Conservation (phyloP, 2,329 filamentous ascomycete species). For the Neonectria punicea region DNA sequence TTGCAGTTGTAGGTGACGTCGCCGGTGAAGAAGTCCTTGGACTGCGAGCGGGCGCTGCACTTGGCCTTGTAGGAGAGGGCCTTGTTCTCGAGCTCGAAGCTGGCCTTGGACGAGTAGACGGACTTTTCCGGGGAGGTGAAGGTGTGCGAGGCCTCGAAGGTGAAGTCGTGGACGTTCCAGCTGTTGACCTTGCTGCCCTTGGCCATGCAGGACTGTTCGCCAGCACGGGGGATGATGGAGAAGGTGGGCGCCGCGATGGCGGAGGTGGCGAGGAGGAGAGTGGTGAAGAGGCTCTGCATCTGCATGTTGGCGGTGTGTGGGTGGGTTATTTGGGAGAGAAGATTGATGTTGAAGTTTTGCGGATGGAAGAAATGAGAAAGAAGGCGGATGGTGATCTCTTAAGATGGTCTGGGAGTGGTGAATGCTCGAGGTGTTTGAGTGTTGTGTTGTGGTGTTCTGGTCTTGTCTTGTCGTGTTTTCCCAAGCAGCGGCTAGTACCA, state of each 20-base stretch:
- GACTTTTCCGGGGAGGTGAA: constrained; percentile 62
- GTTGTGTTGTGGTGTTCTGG: constrained; percentile 1
- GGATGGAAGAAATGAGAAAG: constrained; percentile 6
- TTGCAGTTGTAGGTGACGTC: constrained; percentile 56
- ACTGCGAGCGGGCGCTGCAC: constrained; percentile 56
- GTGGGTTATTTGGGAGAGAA: background rate
- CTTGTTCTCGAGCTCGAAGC: constrained; percentile 61
- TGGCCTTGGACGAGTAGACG: constrained; percentile 56
- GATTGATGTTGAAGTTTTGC: background rate
- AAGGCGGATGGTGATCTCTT: constrained; percentile 32
- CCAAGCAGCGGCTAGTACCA: constrained; percentile 11
- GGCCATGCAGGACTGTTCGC: constrained; percentile 37
- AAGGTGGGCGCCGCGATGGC: constrained; percentile 41
- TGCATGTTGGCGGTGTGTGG: constrained; percentile 36
- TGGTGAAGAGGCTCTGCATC: constrained; percentile 31
- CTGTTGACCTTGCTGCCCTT: constrained; percentile 35
- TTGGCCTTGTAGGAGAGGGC: constrained; percentile 51
- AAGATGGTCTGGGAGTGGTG: constrained; percentile 16
- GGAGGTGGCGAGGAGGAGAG: constrained; percentile 43
- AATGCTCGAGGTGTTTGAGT: constrained; percentile 5
- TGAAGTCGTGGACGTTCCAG: constrained; percentile 58
- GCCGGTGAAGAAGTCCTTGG: constrained; percentile 62
- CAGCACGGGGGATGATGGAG: constrained; percentile 23
- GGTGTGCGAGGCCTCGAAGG: constrained; percentile 58
- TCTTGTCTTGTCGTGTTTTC: background rate